phyloP scores from a whole-genome alignment of 768 basidiomycete species.

The Suillus brevipes region DNA sequence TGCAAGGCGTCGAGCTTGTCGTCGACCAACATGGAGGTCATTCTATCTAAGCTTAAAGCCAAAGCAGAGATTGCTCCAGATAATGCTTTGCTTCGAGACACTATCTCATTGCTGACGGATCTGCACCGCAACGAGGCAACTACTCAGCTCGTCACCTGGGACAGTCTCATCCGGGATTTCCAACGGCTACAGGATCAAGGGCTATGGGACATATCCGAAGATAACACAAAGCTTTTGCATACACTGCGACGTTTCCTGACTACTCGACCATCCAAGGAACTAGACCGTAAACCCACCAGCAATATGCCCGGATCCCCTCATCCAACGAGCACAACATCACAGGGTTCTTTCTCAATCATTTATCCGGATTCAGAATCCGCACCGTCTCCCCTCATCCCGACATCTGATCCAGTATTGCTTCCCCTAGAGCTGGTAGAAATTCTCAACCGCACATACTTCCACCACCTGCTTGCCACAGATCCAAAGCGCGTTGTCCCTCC shows the following conservation, averaged over 20 bases:
- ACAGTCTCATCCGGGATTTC: conserved; percentile 21
- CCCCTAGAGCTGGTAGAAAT: conserved; percentile 57
- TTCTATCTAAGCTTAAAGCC: conserved; percentile 27
- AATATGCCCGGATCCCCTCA: not conserved
- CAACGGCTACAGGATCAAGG: conserved; percentile 23
- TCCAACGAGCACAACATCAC: not conserved
- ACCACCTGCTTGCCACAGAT: conserved; percentile 67
- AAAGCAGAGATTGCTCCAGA: conserved; percentile 12
- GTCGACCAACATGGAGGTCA: conserved; percentile 24
- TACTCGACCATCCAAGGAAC: conserved; percentile 2
- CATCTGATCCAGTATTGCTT: conserved; percentile 32
- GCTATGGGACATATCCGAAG: conserved; percentile 25
- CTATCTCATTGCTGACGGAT: conserved; percentile 19
- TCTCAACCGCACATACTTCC: conserved; percentile 62
- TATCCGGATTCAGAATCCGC: conserved; percentile 13
- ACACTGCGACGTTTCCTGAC: conserved; percentile 21
- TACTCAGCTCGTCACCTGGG: conserved; percentile 25
- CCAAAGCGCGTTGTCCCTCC: conserved; percentile 62
- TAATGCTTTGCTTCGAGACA: conserved; percentile 22
- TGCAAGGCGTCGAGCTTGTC: not conserved
- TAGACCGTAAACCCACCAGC: not conserved
- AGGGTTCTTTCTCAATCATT: conserved; percentile 19
- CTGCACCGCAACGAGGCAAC: conserved; percentile 24
- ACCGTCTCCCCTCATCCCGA: conserved; percentile 23
- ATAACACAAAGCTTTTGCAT: conserved; percentile 30